Evolutionary conservation across 768 basidiomycete species (phyloP), one percentile per base, ranked within the genome.

Genomic region (Lanmaoa rubissima): DNA sequence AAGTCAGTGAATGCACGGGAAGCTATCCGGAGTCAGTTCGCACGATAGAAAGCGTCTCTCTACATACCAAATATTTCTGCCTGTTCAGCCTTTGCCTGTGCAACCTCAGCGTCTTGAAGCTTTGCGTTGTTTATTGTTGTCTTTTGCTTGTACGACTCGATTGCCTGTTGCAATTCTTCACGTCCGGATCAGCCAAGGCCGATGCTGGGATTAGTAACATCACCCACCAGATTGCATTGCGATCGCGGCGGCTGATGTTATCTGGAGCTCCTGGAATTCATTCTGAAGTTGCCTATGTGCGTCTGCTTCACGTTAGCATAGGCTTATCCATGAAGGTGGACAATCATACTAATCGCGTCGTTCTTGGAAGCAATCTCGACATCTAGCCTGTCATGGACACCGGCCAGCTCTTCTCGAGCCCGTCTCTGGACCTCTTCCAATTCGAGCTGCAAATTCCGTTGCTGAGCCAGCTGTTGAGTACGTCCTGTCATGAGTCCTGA

Each of bases 61-160:
- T 50, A 38, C 76, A 50, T 56, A 90, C 90, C 78, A 61, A 81
- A 78, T 5, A 82, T 78, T 70, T 90, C 89, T 4, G 80, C 81
- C 16, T 86, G 81, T 46, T 82, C 80, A 14, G 81, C 79, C 62
- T 84, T 89, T 7, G 82, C 86, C 45, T 82, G 78, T 8, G 82
- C 83, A 49, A 89, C 82, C 64, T 92, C 89, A 1, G 84, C 79
- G 13, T 81, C 81, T 67, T 91, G 86, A 21, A 89, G 77, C 11
- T 81, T 80, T 44, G 79, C 78, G 32, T 83, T 79, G 54, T 83
- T 82, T 1, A 77, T 73, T 48, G 81, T 77, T 35, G 83, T 79
- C 64, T 90, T 88, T 32, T 79, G 73, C 65, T 87, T 84, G 72
- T 87, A 85, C 17, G 82, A 76, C 60, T 87, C 81, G 21, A 89